Evolutionary conservation across 2,329 filamentous ascomycete species (phyloP).

Genomic region (Epicoccum sorghinum): DNA sequence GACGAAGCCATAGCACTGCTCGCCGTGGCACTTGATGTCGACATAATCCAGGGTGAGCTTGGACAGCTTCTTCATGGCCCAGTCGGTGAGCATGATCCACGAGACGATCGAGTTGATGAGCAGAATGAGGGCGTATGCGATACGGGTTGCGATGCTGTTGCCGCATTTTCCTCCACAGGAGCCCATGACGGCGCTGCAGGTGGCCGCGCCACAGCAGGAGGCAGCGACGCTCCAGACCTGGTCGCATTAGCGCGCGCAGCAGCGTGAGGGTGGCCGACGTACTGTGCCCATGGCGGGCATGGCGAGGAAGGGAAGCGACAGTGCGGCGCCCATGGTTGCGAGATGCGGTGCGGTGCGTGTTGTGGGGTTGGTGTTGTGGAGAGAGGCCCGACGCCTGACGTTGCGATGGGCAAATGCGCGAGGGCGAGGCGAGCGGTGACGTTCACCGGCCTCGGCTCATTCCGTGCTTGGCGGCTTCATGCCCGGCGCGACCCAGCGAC

Average conservation of each 20-base stretch:
- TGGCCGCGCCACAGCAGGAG: slow-evolving; percentile 95
- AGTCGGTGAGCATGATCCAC: slow-evolving; percentile 99
- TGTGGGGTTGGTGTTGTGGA: slow-evolving; percentile 16
- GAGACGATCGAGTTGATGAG: slow-evolving; percentile 95
- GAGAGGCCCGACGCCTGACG: slow-evolving; percentile 9
- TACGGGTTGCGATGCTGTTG: slow-evolving; percentile 96
- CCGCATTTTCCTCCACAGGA: slow-evolving; percentile 90
- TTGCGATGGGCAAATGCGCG: neutral
- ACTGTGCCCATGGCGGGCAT: slow-evolving; percentile 86
- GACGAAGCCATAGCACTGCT: slow-evolving; percentile 92
- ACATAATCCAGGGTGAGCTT: slow-evolving; percentile 94
- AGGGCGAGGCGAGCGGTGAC: slow-evolving; percentile 24
- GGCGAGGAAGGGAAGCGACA: slow-evolving; percentile 88
- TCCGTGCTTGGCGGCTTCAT: slow-evolving; percentile 28
- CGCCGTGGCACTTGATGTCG: slow-evolving; percentile 86
- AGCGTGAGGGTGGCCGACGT: slow-evolving; percentile 50
- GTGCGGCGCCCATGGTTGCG: slow-evolving; percentile 79
- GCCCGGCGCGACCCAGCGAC: slow-evolving; percentile 13
- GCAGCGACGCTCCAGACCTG: slow-evolving; percentile 78
- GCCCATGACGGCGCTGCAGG: slow-evolving; percentile 93
- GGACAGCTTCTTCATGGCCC: slow-evolving; percentile 95
- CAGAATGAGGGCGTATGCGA: slow-evolving; percentile 93
- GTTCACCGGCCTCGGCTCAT: slow-evolving; percentile 15
- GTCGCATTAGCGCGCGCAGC: slow-evolving; percentile 27
- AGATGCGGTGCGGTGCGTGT: slow-evolving; percentile 21